Base-by-base conservation (phyloP, 140 eudicot species). In the Artemisia princeps region DNA sequence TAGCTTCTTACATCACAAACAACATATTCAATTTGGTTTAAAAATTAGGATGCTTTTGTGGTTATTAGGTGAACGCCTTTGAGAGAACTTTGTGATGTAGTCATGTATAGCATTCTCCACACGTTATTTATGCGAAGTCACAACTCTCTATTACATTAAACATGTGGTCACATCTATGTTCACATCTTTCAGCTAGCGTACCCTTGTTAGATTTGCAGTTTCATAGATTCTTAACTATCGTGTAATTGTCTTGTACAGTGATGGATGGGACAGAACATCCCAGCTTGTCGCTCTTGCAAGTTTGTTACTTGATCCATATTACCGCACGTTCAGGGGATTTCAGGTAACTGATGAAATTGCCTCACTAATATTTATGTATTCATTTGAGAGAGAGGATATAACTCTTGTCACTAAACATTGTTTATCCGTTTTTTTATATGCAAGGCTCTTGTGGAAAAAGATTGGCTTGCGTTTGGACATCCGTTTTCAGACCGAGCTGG, bases 391-490 rank as follows among this genome's bases (percentile, higher is more conserved):
- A 42, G 10, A 44, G 49, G 28, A 14, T 72, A 62, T 37, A 12
- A 12, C 19, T 48, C 45, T 46, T 50, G 48, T 58, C 40, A 30
- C 48, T 45, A 37, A 10, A 11, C 37, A n/a, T 8, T 13, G 37
- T 10, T 26, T 26, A 44, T 58, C 16, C n/a, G 1, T 30, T 14
- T 62, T 53, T 33, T 65, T 59, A 33, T 10, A 8, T 78, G 71
- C 78, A 94, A 37, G 99, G 99, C 96, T 42, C 94, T 94, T 20
- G 90, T 94, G 65, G 99, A 94, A 69, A 94, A 94, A 73, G 99
- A 94, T 68, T 94, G 99, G 95, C 90, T 94, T 74, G 89, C 99
- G 6, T 94, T 94, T 80, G 99, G 99, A 19, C 99, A 94, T 86
- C 96, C 95, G 3, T 94, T 94, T 88, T 77, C 96, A 65, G 99